Evolutionary conservation across 352 stramenopile species (phyloP).

Genomic region (Globisporangium apiculatum): DNA sequence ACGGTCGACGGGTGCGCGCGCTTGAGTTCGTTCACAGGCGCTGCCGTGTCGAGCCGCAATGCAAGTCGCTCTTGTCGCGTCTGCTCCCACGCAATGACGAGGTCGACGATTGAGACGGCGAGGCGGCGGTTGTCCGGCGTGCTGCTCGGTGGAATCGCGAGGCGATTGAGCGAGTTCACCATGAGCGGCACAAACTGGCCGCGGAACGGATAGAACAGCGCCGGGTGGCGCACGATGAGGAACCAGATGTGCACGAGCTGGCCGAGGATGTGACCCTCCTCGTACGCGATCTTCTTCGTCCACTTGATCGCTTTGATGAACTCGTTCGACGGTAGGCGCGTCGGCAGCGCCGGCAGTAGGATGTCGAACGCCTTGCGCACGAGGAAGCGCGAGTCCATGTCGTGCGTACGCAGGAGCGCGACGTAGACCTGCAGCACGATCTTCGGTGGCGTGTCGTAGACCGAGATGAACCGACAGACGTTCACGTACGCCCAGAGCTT

Average conservation of each 20-base stretch:
- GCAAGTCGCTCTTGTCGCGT: slow-evolving; percentile 67
- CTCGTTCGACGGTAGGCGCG: slow-evolving; percentile 85
- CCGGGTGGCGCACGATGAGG: slow-evolving; percentile 91
- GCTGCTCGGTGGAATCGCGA: slow-evolving; percentile 93
- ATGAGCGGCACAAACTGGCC: slow-evolving; percentile 94
- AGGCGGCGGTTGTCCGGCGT: slow-evolving; percentile 91
- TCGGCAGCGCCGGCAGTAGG: slow-evolving; percentile 90
- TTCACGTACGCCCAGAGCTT: slow-evolving; percentile 98
- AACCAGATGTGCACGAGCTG: slow-evolving; percentile 98
- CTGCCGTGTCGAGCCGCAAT: slow-evolving; percentile 2
- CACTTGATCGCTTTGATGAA: slow-evolving; percentile 96
- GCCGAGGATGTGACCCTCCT: slow-evolving; percentile 93
- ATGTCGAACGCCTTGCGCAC: slow-evolving; percentile 94
- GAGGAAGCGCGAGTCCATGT: slow-evolving; percentile 93
- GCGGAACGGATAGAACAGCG: slow-evolving; percentile 91
- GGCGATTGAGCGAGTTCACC: slow-evolving; percentile 92
- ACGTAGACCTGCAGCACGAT: slow-evolving; percentile 97
- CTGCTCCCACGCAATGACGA: slow-evolving; percentile 95
- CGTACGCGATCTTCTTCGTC: slow-evolving; percentile 97
- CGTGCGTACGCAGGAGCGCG: slow-evolving; percentile 91
- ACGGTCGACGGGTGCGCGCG: slow-evolving; percentile 4
- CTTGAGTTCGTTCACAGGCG: slow-evolving; percentile 13
- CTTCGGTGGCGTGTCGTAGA: slow-evolving; percentile 95
- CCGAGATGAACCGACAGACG: slow-evolving; percentile 94
- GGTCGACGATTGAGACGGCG: slow-evolving; percentile 91